These are phyloP conservation scores for Chloranthus sessilifolius DNA, from an alignment of 164 flowering plant genomes.

Conservation along the genomic window DNA sequence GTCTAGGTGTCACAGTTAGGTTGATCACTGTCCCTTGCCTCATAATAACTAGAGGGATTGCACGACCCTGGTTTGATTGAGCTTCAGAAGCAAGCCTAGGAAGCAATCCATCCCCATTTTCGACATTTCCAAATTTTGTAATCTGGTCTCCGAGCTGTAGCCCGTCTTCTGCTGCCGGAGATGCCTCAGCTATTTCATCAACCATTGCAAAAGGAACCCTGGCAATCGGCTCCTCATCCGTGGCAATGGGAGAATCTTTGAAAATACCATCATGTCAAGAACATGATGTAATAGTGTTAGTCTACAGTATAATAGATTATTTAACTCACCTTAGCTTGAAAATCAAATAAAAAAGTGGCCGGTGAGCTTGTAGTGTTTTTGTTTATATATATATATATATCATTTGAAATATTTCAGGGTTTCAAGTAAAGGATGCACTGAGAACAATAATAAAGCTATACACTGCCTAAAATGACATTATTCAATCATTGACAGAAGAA, in stretches of 20 bases:
- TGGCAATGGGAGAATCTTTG: conserved; percentile 22
- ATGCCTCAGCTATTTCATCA: conserved; percentile 82
- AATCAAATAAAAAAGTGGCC: background rate
- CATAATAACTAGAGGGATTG: conserved; percentile 40
- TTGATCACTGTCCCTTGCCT: conserved; percentile 69
- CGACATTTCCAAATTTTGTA: conserved; percentile 82
- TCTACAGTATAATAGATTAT: conserved; percentile 13
- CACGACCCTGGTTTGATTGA: conserved; percentile 53
- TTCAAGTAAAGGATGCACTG: background rate
- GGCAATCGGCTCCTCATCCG: conserved; percentile 43
- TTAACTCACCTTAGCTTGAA: conserved; percentile 22
- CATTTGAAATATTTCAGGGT: background rate
- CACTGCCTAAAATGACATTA: background rate
- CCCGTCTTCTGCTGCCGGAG: conserved; percentile 96
- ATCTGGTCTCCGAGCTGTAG: conserved; percentile 93
- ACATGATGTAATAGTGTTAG: conserved; percentile 19
- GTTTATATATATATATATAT: too few species aligned
- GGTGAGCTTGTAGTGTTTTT: conserved; percentile 7
- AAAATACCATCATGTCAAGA: conserved; percentile 19
- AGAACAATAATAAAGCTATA: background rate
- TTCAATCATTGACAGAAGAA: too few species aligned
- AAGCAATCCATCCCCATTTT: conserved; percentile 63
- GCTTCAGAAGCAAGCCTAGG: conserved; percentile 72
- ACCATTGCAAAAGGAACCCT: conserved; percentile 74
- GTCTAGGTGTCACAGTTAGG: conserved; percentile 71